Evolutionary conservation across 2,329 filamentous ascomycete genomes (phyloP).

Genomic region (Arthrobotrys conoides): DNA sequence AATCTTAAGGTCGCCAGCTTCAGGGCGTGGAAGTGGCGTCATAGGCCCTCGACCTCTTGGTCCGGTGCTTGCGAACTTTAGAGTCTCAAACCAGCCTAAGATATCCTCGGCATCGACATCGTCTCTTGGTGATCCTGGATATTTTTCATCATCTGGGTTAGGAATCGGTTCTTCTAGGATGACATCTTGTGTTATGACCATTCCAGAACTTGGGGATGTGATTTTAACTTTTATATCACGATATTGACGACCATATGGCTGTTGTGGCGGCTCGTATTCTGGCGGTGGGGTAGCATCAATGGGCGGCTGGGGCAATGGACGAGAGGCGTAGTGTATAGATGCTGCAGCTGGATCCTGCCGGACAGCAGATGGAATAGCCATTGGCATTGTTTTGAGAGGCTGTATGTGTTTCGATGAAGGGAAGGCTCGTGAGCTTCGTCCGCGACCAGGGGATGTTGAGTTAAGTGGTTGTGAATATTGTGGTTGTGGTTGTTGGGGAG

Average conservation of each 20-base stretch:
- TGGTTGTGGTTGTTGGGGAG: conserved; percentile 27
- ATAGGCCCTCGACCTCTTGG: conserved; percentile 53
- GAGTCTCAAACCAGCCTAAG: conserved; percentile 54
- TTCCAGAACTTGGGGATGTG: conserved; percentile 33
- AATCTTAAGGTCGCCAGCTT: conserved; percentile 41
- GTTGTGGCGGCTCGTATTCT: conserved; percentile 47
- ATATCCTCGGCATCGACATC: conserved; percentile 59
- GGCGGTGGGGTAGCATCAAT: conserved; percentile 54
- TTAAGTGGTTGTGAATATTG: neutral
- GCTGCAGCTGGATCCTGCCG: conserved; percentile 38
- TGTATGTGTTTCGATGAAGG: conserved; percentile 51
- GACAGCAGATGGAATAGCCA: conserved; percentile 47
- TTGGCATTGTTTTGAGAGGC: conserved; percentile 54
- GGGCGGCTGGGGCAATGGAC: conserved; percentile 53
- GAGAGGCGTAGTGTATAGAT: conserved; percentile 47
- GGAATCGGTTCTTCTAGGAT: conserved; percentile 50
- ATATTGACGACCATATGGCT: conserved; percentile 34
- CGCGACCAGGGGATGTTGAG: conserved; percentile 33
- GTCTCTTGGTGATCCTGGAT: conserved; percentile 44
- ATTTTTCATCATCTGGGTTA: conserved; percentile 32
- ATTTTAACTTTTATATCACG: conserved; percentile 55
- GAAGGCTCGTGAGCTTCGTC: conserved; percentile 45
- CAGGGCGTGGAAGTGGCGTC: conserved; percentile 48
- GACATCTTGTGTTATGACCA: conserved; percentile 44
- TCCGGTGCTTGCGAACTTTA: conserved; percentile 54